Evolutionary conservation across 768 basidiomycete species (phyloP).

Genomic region (Podaxis sp.): DNA sequence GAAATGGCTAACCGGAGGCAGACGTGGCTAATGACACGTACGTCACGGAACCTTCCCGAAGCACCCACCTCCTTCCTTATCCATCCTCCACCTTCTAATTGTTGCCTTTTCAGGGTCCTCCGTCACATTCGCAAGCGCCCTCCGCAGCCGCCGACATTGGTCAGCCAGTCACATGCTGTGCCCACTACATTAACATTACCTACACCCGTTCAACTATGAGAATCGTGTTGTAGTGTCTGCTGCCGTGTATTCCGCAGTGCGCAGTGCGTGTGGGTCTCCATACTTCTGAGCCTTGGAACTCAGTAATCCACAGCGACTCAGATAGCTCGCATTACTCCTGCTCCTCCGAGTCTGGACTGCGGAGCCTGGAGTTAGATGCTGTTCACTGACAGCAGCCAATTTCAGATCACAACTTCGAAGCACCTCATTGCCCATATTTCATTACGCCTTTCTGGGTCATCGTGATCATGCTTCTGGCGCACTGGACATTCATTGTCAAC

Average conservation of each 20-base stretch:
- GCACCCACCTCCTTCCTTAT: neutral
- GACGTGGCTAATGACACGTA: constrained; percentile 5
- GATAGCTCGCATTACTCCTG: neutral
- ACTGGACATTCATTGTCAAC: neutral
- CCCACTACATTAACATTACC: neutral
- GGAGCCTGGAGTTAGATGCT: neutral
- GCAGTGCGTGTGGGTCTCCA: neutral
- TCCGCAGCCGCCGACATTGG: neutral
- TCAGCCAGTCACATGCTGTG: neutral
- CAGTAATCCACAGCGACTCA: neutral
- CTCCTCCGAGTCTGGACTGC: neutral
- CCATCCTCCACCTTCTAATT: neutral
- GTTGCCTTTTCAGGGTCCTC: neutral
- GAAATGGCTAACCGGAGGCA: neutral
- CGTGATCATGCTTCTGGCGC: neutral
- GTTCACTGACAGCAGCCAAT: neutral
- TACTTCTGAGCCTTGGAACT: neutral
- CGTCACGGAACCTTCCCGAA: constrained; percentile 6
- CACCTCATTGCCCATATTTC: neutral
- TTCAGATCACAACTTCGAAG: neutral
- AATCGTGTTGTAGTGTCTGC: neutral
- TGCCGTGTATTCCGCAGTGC: neutral
- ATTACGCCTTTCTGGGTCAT: neutral
- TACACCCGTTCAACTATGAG: neutral
- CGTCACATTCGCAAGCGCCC: neutral